Base-by-base conservation (phyloP, 2,329 filamentous ascomycete genomes). In the Purpureocillium takamizusanense region DNA sequence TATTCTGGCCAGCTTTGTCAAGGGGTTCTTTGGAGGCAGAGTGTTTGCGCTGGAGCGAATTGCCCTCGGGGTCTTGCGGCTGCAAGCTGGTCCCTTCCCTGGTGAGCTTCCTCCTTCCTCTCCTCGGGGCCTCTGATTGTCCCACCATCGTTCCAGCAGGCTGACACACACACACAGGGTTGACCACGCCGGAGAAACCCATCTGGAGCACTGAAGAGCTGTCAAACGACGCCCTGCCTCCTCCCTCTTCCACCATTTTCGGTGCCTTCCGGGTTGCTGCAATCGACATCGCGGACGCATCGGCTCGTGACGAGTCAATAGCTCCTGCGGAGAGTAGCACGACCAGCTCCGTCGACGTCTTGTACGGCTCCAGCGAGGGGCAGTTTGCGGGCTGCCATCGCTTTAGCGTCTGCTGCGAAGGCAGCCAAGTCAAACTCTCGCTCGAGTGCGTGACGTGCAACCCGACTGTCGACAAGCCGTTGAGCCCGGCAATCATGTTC, bases 361-460 rank as follows among this genome's bases (percentile, higher is more conserved):
- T 46, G 0, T 60, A 54, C 14, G 55, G 57, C 2, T 52, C 45
- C 12, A 49, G 56, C 15, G 30, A 43, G 34, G 34, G 36, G 0
- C 16, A 12, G 0, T 60, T 60, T n/a, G 46, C 48, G 0, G 56
- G 57, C 0, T 51, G 50, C 3, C 57, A 60, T 35, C 46, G 54
- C 2, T 54, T 60, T 17, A 49, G 46, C 7, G 39, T 60, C 4
- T 39, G 51, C 3, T 44, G 54, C 6, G 31, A 40, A 3, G 16
- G 25, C 12, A 32, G 36, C 5, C 40, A 15, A 3, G 37, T 54
- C 4, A 42, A 46, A 23, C 39, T 58, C 11, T 44, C 47, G 13
- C 47, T 31, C 11, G 48, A 53, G 28, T 46, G 45, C 16, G 44
- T 50, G 28, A 37, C 42, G 3, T 58, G 55, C 13, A 57, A 58